phyloP scores from a whole-genome alignment of 306 rosid genomes.

The Sesbania bispinosa region DNA sequence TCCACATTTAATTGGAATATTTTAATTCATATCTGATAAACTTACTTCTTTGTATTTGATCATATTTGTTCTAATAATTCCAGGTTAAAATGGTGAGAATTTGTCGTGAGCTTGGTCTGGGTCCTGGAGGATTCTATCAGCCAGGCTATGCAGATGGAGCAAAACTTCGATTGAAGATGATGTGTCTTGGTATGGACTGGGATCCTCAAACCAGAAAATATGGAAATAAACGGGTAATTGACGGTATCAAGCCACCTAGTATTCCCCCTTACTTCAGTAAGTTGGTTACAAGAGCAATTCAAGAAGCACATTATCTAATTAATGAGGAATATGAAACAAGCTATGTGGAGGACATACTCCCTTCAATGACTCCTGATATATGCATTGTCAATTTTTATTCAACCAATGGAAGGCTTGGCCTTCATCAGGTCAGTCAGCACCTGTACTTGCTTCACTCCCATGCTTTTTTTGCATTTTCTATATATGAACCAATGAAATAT shows the following conservation, averaged over 20 bases:
- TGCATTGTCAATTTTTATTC: conserved; percentile 66
- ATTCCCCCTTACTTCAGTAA: conserved; percentile 40
- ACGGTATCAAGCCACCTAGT: conserved; percentile 41
- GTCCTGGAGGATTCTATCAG: conserved; percentile 66
- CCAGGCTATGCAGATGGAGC: conserved; percentile 51
- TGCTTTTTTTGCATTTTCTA: too few species aligned
- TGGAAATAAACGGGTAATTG: conserved; percentile 21
- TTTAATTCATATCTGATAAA: not conserved
- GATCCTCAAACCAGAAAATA: conserved; percentile 58
- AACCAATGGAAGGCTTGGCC: conserved; percentile 54
- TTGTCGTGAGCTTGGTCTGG: conserved; percentile 45
- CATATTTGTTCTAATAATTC: conserved; percentile 1
- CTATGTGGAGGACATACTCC: conserved; percentile 40
- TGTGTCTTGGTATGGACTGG: conserved; percentile 76
- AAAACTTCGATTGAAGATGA: conserved; percentile 58
- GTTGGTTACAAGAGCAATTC: conserved; percentile 38
- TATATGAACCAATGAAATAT: too few species aligned
- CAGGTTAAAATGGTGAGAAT: conserved; percentile 45
- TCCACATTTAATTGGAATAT: not conserved
- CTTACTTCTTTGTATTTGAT: not conserved
- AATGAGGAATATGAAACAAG: not conserved
- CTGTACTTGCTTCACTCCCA: too few species aligned
- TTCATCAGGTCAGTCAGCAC: conserved; percentile 52
- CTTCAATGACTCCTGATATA: conserved; percentile 56
- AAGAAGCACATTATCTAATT: conserved; percentile 38